A percentile compares a stretch with the other conserved stretches of the same genome.
These are phyloP conservation scores for Tanacetum coccineum DNA, from an alignment of 129 eudicot species.

Conservation along the genomic window DNA sequence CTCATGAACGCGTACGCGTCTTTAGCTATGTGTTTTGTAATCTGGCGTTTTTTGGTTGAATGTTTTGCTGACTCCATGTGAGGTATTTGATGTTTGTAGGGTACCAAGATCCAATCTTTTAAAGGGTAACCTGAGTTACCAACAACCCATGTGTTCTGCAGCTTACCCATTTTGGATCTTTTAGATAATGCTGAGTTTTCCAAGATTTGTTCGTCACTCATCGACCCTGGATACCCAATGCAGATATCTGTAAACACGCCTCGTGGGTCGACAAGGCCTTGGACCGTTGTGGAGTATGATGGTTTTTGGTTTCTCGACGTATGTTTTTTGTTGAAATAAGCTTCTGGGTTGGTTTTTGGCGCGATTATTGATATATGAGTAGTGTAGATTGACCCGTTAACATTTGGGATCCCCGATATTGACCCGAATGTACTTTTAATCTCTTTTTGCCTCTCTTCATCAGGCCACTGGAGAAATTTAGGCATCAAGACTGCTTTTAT, in stretches of 20 bases:
- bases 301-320: slow-evolving; percentile 74
- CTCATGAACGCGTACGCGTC: slow-evolving; percentile 70
- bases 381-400: slow-evolving; percentile 64
- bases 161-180: slow-evolving; percentile 45
- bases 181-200: slow-evolving; percentile 53
- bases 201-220: slow-evolving; percentile 62
- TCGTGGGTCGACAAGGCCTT: slow-evolving; percentile 59
- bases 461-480: slow-evolving; percentile 68
- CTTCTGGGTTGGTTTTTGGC: slow-evolving; percentile 49
- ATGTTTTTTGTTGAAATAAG: slow-evolving; percentile 63
- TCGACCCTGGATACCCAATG: slow-evolving; percentile 76
- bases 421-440: slow-evolving; percentile 37
- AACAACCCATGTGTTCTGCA: slow-evolving; percentile 44
- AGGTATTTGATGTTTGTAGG: slow-evolving; percentile 58
- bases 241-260: slow-evolving; percentile 65
- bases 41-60: slow-evolving; percentile 42
- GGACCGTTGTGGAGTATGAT: slow-evolving; percentile 64
- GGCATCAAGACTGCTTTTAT: slow-evolving; percentile 58
- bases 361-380: slow-evolving; percentile 83
- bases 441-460: slow-evolving; percentile 28
- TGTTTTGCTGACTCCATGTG: slow-evolving; percentile 66
- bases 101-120: slow-evolving; percentile 65
- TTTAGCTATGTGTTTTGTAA: slow-evolving; percentile 39
- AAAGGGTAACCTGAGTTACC: slow-evolving; percentile 55
- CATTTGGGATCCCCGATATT: slow-evolving; percentile 49